phyloP scores from a whole-genome alignment of 164 flowering plant genomes.

The Dillenia turbinata region DNA sequence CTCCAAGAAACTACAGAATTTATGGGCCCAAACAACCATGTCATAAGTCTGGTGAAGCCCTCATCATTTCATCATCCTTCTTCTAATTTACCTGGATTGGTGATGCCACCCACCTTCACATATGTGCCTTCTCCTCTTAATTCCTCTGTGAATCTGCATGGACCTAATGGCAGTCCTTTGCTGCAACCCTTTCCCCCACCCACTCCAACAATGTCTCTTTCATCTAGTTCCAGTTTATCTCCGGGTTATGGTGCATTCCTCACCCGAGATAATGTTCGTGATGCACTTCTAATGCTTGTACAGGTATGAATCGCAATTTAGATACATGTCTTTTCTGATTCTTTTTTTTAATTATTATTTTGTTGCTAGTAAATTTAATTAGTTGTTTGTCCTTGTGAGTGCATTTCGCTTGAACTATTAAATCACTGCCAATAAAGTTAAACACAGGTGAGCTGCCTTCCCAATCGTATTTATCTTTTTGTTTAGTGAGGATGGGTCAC shows the following conservation, averaged over 20 bases:
- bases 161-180: conserved; percentile 43
- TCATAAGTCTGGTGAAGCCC: conserved; percentile 41
- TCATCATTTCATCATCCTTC: conserved; percentile 35
- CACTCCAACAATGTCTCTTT: conserved; percentile 40
- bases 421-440: no score
- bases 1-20: conserved; percentile 21
- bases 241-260: conserved; percentile 22
- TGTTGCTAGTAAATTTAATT: no score
- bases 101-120: conserved; percentile 31
- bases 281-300: conserved; percentile 65
- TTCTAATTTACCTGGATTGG: conserved; percentile 26
- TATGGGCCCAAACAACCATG: conserved; percentile 13
- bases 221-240: conserved; percentile 22
- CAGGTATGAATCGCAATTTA: conserved; percentile 41
- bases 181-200: conserved; percentile 63
- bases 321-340: not conserved
- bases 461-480: no score
- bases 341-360: not conserved
- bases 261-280: conserved; percentile 55
- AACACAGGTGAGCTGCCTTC: no score
- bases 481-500: no score
- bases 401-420: no score
- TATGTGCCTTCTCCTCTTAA: conserved; percentile 23
- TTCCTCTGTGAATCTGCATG: conserved; percentile 35
- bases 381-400: no score